Conservation (phyloP, 1,284 basidiomycete genomes). For the Exsudoporus floridanus region DNA sequence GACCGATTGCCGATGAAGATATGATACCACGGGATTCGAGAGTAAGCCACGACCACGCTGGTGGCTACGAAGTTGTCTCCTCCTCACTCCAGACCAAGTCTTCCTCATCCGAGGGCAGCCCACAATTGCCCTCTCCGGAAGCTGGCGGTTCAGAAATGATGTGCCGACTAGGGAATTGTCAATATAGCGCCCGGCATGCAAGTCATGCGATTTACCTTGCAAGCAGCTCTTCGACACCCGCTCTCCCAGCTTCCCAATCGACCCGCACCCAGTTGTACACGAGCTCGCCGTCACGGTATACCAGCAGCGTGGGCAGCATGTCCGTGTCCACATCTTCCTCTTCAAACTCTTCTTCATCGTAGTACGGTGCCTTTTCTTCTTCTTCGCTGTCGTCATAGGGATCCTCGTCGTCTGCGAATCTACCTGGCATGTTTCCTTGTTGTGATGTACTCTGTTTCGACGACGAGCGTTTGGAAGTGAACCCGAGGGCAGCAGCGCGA, state of each 20-base stretch:
- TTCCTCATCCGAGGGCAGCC: constrained; percentile 37
- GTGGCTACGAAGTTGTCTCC: constrained; percentile 16
- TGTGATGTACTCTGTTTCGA: constrained; percentile 19
- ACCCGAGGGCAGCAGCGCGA: constrained; percentile 74
- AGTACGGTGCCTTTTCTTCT: constrained; percentile 25
- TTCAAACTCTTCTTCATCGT: constrained; percentile 40
- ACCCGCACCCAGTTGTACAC: constrained; percentile 82
- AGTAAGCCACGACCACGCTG: too few relatives aligned
- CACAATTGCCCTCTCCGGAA: constrained; percentile 28
- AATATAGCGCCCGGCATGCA: not conserved
- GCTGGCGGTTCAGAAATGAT: constrained; percentile 25
- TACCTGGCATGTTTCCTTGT: constrained; percentile 29
- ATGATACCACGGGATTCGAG: too few relatives aligned
- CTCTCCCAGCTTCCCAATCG: constrained; percentile 75
- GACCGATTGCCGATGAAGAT: too few relatives aligned
- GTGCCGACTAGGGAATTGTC: constrained; percentile 24
- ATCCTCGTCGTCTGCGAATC: constrained; percentile 44
- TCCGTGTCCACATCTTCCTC: constrained; percentile 67
- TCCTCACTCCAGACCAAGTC: constrained; percentile 38
- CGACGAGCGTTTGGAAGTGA: constrained; percentile 49
- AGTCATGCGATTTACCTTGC: constrained; percentile 46
- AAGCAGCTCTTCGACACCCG: constrained; percentile 67
- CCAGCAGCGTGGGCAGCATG: constrained; percentile 79
- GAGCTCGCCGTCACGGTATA: constrained; percentile 80
- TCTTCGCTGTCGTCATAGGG: constrained; percentile 39